Base-by-base conservation (phyloP, 1,284 basidiomycete species). In the Ceratobasidium theobromae region DNA sequence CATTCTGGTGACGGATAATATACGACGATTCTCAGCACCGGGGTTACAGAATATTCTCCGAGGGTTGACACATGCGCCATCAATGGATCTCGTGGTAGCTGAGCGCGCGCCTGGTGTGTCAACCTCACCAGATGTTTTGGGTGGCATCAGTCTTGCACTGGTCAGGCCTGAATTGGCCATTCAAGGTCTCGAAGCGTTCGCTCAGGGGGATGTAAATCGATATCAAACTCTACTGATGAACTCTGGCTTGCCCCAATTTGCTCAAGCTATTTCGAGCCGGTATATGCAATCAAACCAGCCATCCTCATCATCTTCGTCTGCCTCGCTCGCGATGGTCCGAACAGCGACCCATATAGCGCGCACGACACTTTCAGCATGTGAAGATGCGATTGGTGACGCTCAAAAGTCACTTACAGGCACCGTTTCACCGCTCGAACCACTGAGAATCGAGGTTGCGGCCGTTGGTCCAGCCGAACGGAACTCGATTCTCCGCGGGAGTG, bases 221-320 rank as follows among this genome's bases (percentile, higher is more conserved):
- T 65, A 65, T 25, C 60, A 65, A 30, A 43, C 27, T 32, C 21
- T 65, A 11, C 60, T 65, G 11, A 65, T 65, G 49, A 51, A 35
- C 11, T 65, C 60, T n/a, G 51, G 40, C 25, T 16, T 65, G 30
- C 60, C 60, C 23, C 60, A 65, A 25, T 51, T 65, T 12, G 38
- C 60, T 6, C 60, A 53, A 25, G 33, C 41, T 21, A 65, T 65
- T n/a, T 53, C 60, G 8, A 45, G 18, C 16, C 16, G 12, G 5
- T 65, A 51, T 30, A 14, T 41, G 8, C 27, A 52, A 53, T 43
- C 46, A n/a, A 35, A 30, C n/a, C 4, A 32, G 32, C 60, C 60
- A 6, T 65, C 60, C 25, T 65, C 60, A 4, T 12, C 60, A 16
- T 53, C 60, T 1, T 65, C 60, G 1, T 41, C 60, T 1, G 51